Evolutionary conservation across 805 yeast genomes (phyloP).

Genomic region (Saturnispora dispora): DNA sequence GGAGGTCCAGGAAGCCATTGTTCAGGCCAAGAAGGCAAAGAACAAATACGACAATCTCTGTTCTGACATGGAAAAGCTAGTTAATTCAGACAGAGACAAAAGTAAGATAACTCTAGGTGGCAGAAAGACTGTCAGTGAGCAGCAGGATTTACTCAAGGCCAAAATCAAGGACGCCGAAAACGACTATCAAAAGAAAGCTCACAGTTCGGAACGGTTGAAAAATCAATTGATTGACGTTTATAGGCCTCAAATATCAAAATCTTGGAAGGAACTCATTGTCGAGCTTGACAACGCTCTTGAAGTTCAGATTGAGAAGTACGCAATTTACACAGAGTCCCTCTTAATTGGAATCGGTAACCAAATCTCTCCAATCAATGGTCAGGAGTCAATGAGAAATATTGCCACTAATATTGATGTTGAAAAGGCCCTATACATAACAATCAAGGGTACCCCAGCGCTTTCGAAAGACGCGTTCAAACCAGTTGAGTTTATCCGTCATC

Average conservation of each 20-base stretch:
- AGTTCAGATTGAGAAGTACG: conserved; percentile 79
- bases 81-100: conserved; percentile 69
- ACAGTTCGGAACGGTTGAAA: conserved; percentile 61
- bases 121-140: conserved; percentile 71
- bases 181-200: conserved; percentile 75
- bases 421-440: conserved; percentile 63
- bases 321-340: conserved; percentile 78
- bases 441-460: conserved; percentile 28
- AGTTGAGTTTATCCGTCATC: conserved; percentile 63
- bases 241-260: conserved; percentile 68
- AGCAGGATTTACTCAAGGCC: conserved; percentile 77
- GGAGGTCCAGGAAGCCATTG: conserved; percentile 74
- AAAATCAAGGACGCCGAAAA: conserved; percentile 80
- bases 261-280: conserved; percentile 65
- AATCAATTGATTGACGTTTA: conserved; percentile 61
- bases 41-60: conserved; percentile 67
- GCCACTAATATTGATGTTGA: conserved; percentile 80
- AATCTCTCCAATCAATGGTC: conserved; percentile 58
- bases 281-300: conserved; percentile 88
- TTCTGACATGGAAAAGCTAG: conserved; percentile 76
- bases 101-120: conserved; percentile 76
- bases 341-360: conserved; percentile 79
- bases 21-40: conserved; percentile 83
- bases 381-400: conserved; percentile 57
- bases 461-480: conserved; percentile 42